A percentile compares a stretch with the other conserved stretches of the same genome.
phyloP scores from a whole-genome alignment of 805 yeast species.

The Yamadazyma olivae region DNA sequence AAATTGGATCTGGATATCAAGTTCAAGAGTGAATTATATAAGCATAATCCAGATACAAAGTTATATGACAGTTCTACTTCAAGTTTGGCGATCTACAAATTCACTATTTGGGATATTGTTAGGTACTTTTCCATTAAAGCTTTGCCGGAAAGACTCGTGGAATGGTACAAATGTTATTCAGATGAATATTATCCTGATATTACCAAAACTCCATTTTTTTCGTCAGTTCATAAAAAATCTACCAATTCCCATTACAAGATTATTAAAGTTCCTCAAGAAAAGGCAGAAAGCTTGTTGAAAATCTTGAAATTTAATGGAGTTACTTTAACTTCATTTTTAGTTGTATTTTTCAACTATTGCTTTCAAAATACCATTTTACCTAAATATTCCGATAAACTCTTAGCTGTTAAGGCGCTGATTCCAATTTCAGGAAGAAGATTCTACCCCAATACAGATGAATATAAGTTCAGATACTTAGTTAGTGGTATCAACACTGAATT shows the following conservation, averaged over 20 bases:
- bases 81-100: not conserved
- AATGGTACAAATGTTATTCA: constrained; percentile 4
- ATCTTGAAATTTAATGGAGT: constrained; percentile 3
- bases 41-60: not conserved
- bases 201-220: constrained; percentile 4
- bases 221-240: not conserved
- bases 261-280: constrained; percentile 1
- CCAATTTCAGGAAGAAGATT: constrained; percentile 10
- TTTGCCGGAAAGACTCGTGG: not conserved
- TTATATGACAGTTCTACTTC: not conserved
- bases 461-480: constrained; percentile 4
- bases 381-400: not conserved
- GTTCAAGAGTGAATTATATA: not conserved
- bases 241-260: not conserved
- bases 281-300: not conserved
- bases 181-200: constrained; percentile 5
- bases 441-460: constrained; percentile 3
- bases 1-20: not conserved
- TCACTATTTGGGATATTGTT: not conserved
- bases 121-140: not conserved
- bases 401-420: not conserved
- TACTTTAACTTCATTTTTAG: constrained; percentile 10
- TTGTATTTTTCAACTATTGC: constrained; percentile 7
- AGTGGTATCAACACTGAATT: not conserved
- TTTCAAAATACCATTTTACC: constrained; percentile 7